A percentile compares a stretch with the other conserved stretches of the same genome.
Conservation (phyloP, 75 land plant species). For the Cryptomeria japonica region DNA sequence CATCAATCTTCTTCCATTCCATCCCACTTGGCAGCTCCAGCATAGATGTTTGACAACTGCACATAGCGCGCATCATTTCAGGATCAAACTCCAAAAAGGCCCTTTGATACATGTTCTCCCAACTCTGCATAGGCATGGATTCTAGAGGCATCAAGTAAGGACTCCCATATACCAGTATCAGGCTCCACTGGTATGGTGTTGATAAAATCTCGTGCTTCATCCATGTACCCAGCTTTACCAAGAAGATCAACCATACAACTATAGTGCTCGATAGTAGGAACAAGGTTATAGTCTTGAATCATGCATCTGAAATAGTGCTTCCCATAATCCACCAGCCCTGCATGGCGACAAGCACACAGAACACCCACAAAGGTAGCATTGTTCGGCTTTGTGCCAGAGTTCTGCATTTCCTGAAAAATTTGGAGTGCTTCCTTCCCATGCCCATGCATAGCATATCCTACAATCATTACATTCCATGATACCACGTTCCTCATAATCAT, state of each 20-base stretch:
- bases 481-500: constrained; percentile 22
- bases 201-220: constrained; percentile 12
- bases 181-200: constrained; percentile 19
- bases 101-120: constrained; percentile 18
- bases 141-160: constrained; percentile 25
- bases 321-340: constrained; percentile 22
- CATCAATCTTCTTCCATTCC: constrained; percentile 7
- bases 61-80: constrained; percentile 14
- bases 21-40: constrained; percentile 14
- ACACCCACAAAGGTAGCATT: constrained; percentile 17
- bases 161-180: constrained; percentile 14
- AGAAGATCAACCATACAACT: constrained; percentile 28
- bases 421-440: constrained; percentile 26
- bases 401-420: constrained; percentile 25
- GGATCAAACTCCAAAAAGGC: constrained; percentile 12
- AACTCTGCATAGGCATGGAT: constrained; percentile 1
- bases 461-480: constrained; percentile 44
- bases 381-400: constrained; percentile 16
- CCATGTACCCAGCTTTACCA: constrained; percentile 14
- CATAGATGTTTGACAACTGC: constrained; percentile 19
- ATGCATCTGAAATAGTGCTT: constrained; percentile 15
- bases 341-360: constrained; percentile 26
- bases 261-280: constrained; percentile 19
- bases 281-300: constrained; percentile 15
- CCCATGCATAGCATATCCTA: constrained; percentile 38